Base-by-base conservation (phyloP, 148 eudicot species). In the Heliosperma pusillum region DNA sequence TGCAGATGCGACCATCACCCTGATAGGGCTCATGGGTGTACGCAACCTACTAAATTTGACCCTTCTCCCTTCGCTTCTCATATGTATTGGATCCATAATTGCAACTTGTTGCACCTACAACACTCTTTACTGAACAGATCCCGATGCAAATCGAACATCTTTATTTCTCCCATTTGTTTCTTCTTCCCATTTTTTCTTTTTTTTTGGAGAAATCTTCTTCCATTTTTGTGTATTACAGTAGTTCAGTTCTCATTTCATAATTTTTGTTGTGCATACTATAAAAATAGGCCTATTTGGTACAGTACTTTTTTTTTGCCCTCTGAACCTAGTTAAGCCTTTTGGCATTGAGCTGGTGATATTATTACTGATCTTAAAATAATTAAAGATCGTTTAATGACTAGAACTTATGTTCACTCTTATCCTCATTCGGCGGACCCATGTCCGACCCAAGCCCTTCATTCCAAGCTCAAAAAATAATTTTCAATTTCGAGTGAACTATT, bases 31-130 rank as follows among this genome's bases (percentile, higher is more conserved):
- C 64, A 78, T 87, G 83, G 97, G 96, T 2, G 82, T 85, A 81
- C 83, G 81, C 66, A 83, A 66, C 55, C 88, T 94, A 45, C 84
- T 94, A 72, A 94, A 94, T 47, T 71, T 80, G 58, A 88, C 97
- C 16, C 87, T 94, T 8, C 64, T 92, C 30, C 98, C 98, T 24
- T 94, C 98, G 0, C 90, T 94, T 19, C 60, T 87, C 30, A 88
- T 94, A n/a, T 94, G 98, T 80, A 17, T 90, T 62, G 55, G 65
- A 63, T 91, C 97, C 69, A 92, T 94, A 69, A 29, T 81, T 19
- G 95, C 97, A 25, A 94, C 98, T 62, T 90, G 89, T 70, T 90
- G 79, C 71, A 94, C 98, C 80, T 94, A 88, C 86, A 90, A 94
- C 55, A 73, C 97, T 65, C 86, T 93, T 16, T 93, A 84, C 84